These are phyloP conservation scores for Voacanga thouarsii DNA, from an alignment of 257 asterid genomes.

Conservation along the genomic window DNA sequence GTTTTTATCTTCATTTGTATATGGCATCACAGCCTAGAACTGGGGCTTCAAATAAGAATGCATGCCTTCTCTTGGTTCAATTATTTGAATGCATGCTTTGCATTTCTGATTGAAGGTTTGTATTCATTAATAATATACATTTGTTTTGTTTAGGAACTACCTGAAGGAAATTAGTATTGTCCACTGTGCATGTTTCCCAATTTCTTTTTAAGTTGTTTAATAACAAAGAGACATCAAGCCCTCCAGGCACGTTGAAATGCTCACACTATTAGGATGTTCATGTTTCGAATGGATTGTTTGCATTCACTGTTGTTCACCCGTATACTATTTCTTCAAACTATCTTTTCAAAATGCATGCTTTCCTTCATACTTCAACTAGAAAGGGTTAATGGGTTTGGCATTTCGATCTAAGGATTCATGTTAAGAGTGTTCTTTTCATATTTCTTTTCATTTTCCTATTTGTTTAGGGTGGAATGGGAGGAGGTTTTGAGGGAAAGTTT, in stretches of 20 bases:
- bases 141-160: slow-evolving; percentile 64
- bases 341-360: background rate
- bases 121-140: slow-evolving; percentile 14
- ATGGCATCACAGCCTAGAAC: background rate
- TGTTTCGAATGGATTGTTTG: background rate
- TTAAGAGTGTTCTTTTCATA: too few species aligned
- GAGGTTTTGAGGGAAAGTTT: background rate
- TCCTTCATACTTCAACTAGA: background rate
- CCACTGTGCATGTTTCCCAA: slow-evolving; percentile 84
- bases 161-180: too few species aligned
- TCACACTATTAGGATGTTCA: slow-evolving; percentile 53
- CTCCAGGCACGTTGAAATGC: slow-evolving; percentile 57
- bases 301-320: background rate
- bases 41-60: background rate
- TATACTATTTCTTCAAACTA: background rate
- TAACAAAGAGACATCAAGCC: slow-evolving; percentile 45
- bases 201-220: slow-evolving; percentile 67
- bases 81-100: background rate
- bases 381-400: background rate
- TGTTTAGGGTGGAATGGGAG: background rate
- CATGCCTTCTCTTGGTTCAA: background rate
- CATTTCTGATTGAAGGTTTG: background rate
- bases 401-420: background rate
- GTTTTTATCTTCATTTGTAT: too few species aligned
- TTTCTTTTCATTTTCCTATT: slow-evolving; percentile 4